Evolutionary conservation across 805 yeast species (phyloP), one percentile per base, ranked within the genome.

Genomic region (Candida wancherniae): DNA sequence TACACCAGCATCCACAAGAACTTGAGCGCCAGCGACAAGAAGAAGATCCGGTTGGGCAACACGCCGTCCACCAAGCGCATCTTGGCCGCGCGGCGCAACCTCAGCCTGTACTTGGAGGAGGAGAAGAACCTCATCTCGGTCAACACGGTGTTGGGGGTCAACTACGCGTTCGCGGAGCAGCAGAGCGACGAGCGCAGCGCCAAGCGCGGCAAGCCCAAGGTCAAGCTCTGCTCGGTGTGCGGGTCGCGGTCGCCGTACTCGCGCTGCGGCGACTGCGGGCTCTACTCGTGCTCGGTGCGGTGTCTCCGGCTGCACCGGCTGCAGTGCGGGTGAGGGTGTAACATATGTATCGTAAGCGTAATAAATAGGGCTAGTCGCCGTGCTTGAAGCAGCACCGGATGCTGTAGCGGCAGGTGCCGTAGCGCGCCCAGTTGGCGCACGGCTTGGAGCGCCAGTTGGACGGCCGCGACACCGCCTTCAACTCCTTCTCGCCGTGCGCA

Each of bases 381-480:
- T 87, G 97, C 52, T 81, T 84, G 67, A 88, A 87, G 52, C 95
- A 85, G 57, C 97, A 87, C 51, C 97, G 73, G 54, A 75, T 84
- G 16, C 95, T 95, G 59, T 87, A 87, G 22, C 94, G 75, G 55
- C 97, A 87, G 26, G 73, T 63, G 9, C 96, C 96, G 26, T 70
- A 71, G 50, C 79, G 80, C 14, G 76, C 51, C 95, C 95, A 87
- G 55, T 87, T 87, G 40, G 78, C 81, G 63, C 97, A 87, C 10
- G 88, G 83, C 61, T 87, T 87, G 9, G 95, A 84, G 53, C 94
- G 77, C 82, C 90, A 87, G 51, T 86, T 87, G 33, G 79, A 75
- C 8, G 87, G 80, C 38, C 90, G 70, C 38, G 77, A 80, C 26
- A 85, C 78, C 9, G 58, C 45, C 55, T 84, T 84, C 47, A 87